phyloP scores from a whole-genome alignment of 176 grass and related monocot genomes.

The Pharus latifolius region DNA sequence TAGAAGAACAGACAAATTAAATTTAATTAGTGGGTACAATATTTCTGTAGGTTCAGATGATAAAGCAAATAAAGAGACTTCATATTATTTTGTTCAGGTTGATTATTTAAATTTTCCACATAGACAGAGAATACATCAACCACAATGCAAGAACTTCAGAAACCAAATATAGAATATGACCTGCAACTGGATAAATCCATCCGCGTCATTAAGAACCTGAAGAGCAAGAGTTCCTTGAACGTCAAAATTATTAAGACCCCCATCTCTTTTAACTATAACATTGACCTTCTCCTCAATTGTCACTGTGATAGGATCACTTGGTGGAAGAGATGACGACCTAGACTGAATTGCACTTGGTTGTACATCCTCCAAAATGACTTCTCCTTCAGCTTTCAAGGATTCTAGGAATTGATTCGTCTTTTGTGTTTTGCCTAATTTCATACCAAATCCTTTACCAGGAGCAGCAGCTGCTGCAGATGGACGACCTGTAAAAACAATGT shows the following conservation, averaged over 20 bases:
- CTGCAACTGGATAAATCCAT: conserved; percentile 86
- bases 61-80: not conserved
- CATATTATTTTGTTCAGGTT: not conserved
- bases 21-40: not conserved
- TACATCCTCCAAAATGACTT: conserved; percentile 78
- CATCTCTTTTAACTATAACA: conserved; percentile 61
- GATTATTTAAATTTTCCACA: not conserved
- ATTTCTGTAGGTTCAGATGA: not conserved
- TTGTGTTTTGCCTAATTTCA: conserved; percentile 76
- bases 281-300: conserved; percentile 83
- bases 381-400: conserved; percentile 86
- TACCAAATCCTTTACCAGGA: conserved; percentile 74
- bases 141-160: not conserved
- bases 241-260: conserved; percentile 71
- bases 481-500: conserved; percentile 32
- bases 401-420: conserved; percentile 83
- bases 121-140: not conserved
- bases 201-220: conserved; percentile 66
- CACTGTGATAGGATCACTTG: conserved; percentile 63
- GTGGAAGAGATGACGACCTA: conserved; percentile 31
- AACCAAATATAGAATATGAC: conserved; percentile 25
- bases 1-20: not conserved
- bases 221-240: conserved; percentile 80
- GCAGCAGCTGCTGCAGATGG: conserved; percentile 43
- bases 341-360: conserved; percentile 35